Conservation (phyloP, 179 eudicot genomes). For the Pouteria campechiana region DNA sequence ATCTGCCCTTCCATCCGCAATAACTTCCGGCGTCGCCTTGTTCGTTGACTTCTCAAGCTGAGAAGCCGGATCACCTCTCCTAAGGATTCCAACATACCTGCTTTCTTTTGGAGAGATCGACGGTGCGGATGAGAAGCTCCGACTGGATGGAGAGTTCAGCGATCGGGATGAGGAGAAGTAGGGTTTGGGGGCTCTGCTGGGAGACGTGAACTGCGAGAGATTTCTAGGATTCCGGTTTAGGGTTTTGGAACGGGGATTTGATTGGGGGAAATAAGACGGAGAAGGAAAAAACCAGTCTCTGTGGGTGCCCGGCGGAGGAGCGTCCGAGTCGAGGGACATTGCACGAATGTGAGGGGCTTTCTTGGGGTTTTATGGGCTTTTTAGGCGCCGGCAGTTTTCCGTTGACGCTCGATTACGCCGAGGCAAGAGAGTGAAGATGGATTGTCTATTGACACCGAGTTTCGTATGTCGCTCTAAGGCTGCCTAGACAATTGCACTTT, state of each 20-base stretch:
- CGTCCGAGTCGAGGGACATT: conserved; percentile 20
- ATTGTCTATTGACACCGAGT: no score
- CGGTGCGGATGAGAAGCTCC: neutral
- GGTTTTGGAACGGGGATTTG: conserved; percentile 4
- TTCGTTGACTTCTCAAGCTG: conserved; percentile 5
- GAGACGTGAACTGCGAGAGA: conserved; percentile 24
- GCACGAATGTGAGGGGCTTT: neutral
- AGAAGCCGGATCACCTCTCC: conserved; percentile 15
- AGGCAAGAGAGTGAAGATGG: no score
- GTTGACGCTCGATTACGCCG: no score
- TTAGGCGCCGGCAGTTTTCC: no score
- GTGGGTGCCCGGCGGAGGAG: conserved; percentile 8
- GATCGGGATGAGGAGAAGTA: neutral
- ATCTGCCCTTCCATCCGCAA: neutral
- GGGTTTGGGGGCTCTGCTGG: conserved; percentile 4
- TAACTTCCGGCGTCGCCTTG: neutral
- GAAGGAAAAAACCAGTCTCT: conserved; percentile 50
- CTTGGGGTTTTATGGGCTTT: conserved; percentile 19
- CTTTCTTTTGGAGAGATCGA: neutral
- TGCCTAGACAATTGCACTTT: no score
- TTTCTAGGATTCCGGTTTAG: conserved; percentile 13
- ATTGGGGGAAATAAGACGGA: conserved; percentile 21
- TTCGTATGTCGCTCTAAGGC: no score
- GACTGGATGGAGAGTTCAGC: no score
- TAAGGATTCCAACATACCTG: conserved; percentile 10